Conservation (phyloP, 257 asterid species). For the Anisodus tanguticus region DNA sequence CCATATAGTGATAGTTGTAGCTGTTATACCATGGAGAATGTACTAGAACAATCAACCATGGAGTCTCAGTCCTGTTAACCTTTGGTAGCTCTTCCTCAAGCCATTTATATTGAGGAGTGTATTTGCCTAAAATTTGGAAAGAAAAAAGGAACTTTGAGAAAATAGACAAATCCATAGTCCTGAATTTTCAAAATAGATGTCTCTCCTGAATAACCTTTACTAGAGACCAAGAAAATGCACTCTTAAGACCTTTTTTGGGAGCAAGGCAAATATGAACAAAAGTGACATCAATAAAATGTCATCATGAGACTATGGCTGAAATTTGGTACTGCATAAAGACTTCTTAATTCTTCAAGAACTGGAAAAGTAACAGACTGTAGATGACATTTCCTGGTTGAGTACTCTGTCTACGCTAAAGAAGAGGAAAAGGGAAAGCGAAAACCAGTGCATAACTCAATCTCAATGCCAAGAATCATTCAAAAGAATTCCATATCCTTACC, state of each 20-base stretch:
- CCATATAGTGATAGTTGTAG: constrained; percentile 80
- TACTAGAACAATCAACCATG: constrained; percentile 84
- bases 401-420: background rate
- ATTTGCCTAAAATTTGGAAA: constrained; percentile 55
- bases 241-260: background rate
- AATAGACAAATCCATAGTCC: background rate
- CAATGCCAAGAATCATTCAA: background rate
- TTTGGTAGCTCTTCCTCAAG: constrained; percentile 68
- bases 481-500: constrained; percentile 48
- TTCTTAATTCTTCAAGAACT: constrained; percentile 12
- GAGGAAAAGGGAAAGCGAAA: background rate
- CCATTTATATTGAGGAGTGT: constrained; percentile 86
- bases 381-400: background rate
- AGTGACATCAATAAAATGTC: background rate
- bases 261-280: background rate
- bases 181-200: constrained; percentile 3
- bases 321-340: background rate
- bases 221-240: background rate
- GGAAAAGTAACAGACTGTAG: background rate
- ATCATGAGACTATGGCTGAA: background rate
- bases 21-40: constrained; percentile 98
- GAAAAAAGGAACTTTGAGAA: background rate
- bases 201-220: background rate
- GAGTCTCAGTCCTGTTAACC: constrained; percentile 82
- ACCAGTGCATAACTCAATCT: background rate